phyloP scores from a whole-genome alignment of 2,329 filamentous ascomycete genomes.

The Diatrype stigma region DNA sequence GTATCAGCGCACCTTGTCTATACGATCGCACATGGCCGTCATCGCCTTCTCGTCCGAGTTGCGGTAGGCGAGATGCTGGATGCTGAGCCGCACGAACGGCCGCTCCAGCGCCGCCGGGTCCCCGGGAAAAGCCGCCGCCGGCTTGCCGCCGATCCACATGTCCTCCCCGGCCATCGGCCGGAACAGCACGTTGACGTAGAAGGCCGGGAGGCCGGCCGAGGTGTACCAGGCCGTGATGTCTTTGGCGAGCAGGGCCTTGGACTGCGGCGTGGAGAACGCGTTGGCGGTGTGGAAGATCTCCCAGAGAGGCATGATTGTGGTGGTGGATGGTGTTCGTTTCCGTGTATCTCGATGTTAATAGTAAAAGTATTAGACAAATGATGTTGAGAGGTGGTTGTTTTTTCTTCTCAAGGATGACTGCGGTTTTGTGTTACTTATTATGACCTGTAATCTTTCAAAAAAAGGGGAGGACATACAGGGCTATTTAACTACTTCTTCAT shows the following conservation, averaged over 20 bases:
- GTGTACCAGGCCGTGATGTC: slow-evolving; percentile 14
- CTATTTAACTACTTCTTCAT: too few relatives aligned
- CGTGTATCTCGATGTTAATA: too few relatives aligned
- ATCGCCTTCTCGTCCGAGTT: neutral
- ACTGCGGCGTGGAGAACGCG: slow-evolving; percentile 8
- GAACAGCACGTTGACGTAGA: slow-evolving; percentile 16
- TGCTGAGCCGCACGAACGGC: slow-evolving; percentile 12
- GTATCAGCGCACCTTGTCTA: neutral
- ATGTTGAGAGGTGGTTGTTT: too few relatives aligned
- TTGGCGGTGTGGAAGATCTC: slow-evolving; percentile 13
- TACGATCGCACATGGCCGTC: neutral
- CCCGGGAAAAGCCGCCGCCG: neutral
- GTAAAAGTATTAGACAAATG: too few relatives aligned
- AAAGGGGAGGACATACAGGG: too few relatives aligned
- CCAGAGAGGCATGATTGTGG: slow-evolving; percentile 16
- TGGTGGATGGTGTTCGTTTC: too few relatives aligned
- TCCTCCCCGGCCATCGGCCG: slow-evolving; percentile 3
- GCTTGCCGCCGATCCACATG: slow-evolving; percentile 12
- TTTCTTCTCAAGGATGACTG: too few relatives aligned
- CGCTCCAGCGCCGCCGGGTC: neutral
- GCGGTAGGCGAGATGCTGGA: slow-evolving; percentile 13
- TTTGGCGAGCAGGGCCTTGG: slow-evolving; percentile 8
- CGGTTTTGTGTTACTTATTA: too few relatives aligned
- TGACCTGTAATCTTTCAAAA: too few relatives aligned
- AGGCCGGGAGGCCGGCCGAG: slow-evolving; percentile 9